These are phyloP conservation scores for Clavispora asparagi DNA, from an alignment of 805 yeast genomes.

Conservation along the genomic window DNA sequence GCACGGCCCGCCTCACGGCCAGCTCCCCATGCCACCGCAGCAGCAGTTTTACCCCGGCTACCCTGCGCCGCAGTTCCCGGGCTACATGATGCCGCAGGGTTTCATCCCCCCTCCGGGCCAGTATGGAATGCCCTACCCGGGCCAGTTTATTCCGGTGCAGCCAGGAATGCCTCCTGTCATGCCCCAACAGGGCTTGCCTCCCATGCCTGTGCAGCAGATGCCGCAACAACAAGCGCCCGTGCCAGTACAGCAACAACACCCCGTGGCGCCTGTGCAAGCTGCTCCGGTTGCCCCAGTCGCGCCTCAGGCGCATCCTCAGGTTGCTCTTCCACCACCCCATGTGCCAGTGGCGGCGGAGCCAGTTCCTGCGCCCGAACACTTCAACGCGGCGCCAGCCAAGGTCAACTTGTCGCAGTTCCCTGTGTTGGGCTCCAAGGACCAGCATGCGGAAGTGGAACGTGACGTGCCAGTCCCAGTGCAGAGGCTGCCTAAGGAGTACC, in stretches of 20 bases:
- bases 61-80: constrained; percentile 29
- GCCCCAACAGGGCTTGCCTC: background rate
- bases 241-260: constrained; percentile 1
- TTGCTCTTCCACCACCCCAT: constrained; percentile 5
- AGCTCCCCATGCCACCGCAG: constrained; percentile 20
- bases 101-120: constrained; percentile 33
- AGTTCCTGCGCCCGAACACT: constrained; percentile 2
- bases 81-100: constrained; percentile 40
- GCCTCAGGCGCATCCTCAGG: constrained; percentile 5
- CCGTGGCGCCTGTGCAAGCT: background rate
- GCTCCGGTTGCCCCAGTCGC: constrained; percentile 7
- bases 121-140: constrained; percentile 23
- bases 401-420: constrained; percentile 47
- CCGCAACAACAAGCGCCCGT: background rate
- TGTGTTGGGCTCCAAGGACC: constrained; percentile 46
- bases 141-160: constrained; percentile 21
- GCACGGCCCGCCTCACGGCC: constrained; percentile 15
- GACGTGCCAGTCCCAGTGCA: constrained; percentile 8
- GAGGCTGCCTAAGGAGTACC: background rate
- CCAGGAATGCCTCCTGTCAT: constrained; percentile 4
- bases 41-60: constrained; percentile 28
- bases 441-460: constrained; percentile 11
- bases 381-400: constrained; percentile 1
- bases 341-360: constrained; percentile 5
- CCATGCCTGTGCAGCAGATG: background rate